Evolutionary conservation across 2,329 filamentous ascomycete species (phyloP).

Genomic region (Tolypocladium tropicale): DNA sequence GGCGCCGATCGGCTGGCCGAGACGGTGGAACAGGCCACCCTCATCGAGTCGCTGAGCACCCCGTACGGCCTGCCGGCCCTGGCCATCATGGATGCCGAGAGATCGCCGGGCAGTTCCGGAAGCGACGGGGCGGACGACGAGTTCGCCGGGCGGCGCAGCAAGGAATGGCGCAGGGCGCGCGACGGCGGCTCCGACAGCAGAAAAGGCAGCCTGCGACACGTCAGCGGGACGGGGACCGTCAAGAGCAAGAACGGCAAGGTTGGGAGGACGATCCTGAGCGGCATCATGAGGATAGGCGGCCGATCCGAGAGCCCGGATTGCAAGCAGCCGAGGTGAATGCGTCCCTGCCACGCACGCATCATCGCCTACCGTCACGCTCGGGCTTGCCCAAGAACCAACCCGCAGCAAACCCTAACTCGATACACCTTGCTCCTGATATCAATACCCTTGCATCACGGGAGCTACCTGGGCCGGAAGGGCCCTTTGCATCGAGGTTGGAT

Average conservation of each 20-base stretch:
- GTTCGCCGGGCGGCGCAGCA: constrained; percentile 17
- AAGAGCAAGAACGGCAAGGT: constrained; percentile 28
- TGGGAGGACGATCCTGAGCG: constrained; percentile 30
- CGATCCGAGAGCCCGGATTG: constrained; percentile 30
- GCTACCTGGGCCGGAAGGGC: background rate
- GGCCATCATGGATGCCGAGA: constrained; percentile 16
- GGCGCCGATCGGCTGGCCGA: constrained; percentile 31
- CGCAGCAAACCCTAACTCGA: background rate
- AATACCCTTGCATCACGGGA: background rate
- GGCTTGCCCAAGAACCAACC: no score
- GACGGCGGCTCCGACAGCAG: background rate
- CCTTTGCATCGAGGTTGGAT: background rate
- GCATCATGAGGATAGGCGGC: constrained; percentile 33
- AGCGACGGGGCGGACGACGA: constrained; percentile 29
- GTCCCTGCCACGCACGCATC: constrained; percentile 1
- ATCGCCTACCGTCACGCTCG: background rate
- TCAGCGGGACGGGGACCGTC: constrained; percentile 17
- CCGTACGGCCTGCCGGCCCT: constrained; percentile 17
- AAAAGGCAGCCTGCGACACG: constrained; percentile 17
- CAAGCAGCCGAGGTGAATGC: constrained; percentile 15
- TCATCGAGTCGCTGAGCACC: constrained; percentile 23
- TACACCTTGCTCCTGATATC: background rate
- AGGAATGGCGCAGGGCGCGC: constrained; percentile 15
- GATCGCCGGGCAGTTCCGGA: constrained; percentile 39
- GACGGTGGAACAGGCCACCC: constrained; percentile 32